Base-by-base conservation (phyloP, 2,329 filamentous ascomycete genomes). In the Penicillium sp. region DNA sequence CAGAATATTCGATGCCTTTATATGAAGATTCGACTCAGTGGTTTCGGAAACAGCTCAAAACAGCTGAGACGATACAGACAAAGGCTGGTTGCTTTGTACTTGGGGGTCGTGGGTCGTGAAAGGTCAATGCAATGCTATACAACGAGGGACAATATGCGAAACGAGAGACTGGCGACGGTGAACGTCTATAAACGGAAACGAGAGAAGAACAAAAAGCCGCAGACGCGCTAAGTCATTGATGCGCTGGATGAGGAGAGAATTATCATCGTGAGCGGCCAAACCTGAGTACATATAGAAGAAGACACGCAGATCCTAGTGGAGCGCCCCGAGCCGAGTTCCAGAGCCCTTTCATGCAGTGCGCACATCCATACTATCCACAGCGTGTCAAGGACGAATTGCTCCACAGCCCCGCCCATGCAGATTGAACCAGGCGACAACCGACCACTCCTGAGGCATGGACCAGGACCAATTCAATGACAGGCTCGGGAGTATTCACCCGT, bases 181-280 rank as follows among this genome's bases (percentile, higher is more conserved):
- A 37, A 62, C 37, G 33, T 47, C 60, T 58, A 49, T 41, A 60
- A 59, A 60, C 60, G 57, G 36, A 31, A 63, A 62, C 54, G 56
- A 58, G 22, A 52, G 31, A 53, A 44, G 31, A 62, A 61, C 56
- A 51, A 64, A 61, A 55, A 49, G 46, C 37, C 37, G 55, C 49
- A 59, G 57, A 61, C 62, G 61, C 62, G 66, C 62, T 72, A 72
- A 67, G 67, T 61, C 69, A 72, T 70, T 60, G 60, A 69, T 59
- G 62, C 62, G 61, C 59, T 64, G 62, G 51, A 57, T 57, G 46
- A 37, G 31, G 46, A 49, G 33, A 59, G 49, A 59, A 37, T 2
- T 36, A 31, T 33, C 27, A 13, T 16, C 3, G 59, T 44, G 22
- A 22, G 44, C n/a, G 60, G 62, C 50, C 18, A 31, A 55, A 46